phyloP scores from a whole-genome alignment of 2,329 filamentous ascomycete species.

The Claviceps capensis region DNA sequence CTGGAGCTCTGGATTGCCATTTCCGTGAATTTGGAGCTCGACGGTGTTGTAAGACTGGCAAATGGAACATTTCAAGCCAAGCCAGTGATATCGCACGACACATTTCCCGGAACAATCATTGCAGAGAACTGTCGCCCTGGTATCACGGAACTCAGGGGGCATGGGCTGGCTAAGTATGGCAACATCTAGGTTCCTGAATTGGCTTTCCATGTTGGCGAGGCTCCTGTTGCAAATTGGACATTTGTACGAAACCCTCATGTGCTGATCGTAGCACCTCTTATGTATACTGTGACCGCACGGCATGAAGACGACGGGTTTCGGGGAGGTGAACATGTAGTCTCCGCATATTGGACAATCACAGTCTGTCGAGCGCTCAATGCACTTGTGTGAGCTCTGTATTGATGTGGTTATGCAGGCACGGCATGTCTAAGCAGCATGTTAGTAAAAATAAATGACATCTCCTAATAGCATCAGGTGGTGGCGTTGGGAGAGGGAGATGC shows the following conservation, averaged over 20 bases:
- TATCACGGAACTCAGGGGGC: slow-evolving; percentile 69
- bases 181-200: slow-evolving; percentile 82
- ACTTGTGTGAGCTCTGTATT: slow-evolving; percentile 74
- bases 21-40: slow-evolving; percentile 46
- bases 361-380: slow-evolving; percentile 86
- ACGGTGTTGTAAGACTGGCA: slow-evolving; percentile 59
- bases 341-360: slow-evolving; percentile 95
- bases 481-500: slow-evolving; percentile 7
- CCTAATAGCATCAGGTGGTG: not conserved
- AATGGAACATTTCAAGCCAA: slow-evolving; percentile 76
- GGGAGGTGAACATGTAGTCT: slow-evolving; percentile 91
- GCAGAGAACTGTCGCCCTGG: slow-evolving; percentile 72
- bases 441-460: not conserved
- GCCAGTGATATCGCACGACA: slow-evolving; percentile 82
- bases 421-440: slow-evolving; percentile 47
- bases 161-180: slow-evolving; percentile 84
- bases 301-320: slow-evolving; percentile 83
- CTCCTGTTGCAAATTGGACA: slow-evolving; percentile 95
- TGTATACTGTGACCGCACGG: slow-evolving; percentile 94
- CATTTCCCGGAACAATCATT: slow-evolving; percentile 90
- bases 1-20: slow-evolving; percentile 16
- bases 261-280: slow-evolving; percentile 72
- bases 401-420: slow-evolving; percentile 88
- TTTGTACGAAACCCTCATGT: slow-evolving; percentile 84
- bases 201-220: slow-evolving; percentile 92